Evolutionary conservation across 129 eudicot genomes (phyloP), one percentile per base, ranked within the genome.

Genomic region (Artemisia annua): DNA sequence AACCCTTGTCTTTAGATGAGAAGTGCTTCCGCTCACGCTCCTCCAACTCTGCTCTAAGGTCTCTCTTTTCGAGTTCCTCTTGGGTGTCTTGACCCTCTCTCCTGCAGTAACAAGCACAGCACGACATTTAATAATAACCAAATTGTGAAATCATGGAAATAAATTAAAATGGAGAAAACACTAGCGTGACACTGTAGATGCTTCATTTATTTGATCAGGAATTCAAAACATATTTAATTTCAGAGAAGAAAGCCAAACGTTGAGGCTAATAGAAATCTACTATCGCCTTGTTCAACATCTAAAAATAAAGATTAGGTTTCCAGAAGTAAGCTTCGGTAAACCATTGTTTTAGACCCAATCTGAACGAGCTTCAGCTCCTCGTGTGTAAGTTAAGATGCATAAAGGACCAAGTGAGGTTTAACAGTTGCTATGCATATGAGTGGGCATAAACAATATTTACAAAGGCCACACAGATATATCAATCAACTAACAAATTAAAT

Each of bases 51-150:
- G 86, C 95, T 56, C 90, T 86, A 32, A 95, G 97, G 72, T 95
- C 85, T 86, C 97, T 88, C 95, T 75, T 91, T 76, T 91, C 91
- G 15, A 95, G 54, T 80, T 95, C 99, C 52, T 91, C 96, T 44
- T 95, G 91, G 53, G 99, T 95, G 82, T 95, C 97, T 75, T 95
- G 99, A 60, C 99, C 99, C n/a, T 94, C 96, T 86, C 81, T 87
- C 78, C 98, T 92, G 91, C 65, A 63, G 52, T 14, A 77, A 70
- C 12, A 24, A 43, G 46, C 50, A 76, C 10, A 58, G 73, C 32
- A 17, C 39, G 65, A 48, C 13, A 79, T 5, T 51, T 2, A 14
- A 30, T 24, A 26, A 60, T 9, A 24, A 30, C 62, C 13, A 59
- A 9, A 26, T 48, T 2, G 2, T 26, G 48, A 46, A 18, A 44